Evolutionary conservation across 2,329 filamentous ascomycete genomes (phyloP).

Genomic region (Polytolypa hystricis): DNA sequence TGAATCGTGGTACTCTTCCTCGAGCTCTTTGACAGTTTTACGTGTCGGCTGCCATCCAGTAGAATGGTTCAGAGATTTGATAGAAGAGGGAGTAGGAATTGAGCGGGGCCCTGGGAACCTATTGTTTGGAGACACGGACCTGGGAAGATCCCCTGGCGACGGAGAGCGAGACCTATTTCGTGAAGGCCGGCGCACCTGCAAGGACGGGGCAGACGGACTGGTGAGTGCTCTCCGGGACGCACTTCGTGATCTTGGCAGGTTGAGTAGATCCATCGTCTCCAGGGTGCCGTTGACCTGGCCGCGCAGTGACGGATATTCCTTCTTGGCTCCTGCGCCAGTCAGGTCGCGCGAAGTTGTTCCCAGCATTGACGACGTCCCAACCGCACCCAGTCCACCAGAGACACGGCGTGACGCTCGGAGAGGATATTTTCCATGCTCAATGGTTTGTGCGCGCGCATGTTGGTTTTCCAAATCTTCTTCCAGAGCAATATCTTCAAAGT

Average conservation of each 20-base stretch:
- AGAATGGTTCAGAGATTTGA: constrained; percentile 21
- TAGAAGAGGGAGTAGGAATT: constrained; percentile 10
- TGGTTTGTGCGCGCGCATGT: constrained; percentile 14
- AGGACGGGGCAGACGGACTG: constrained; percentile 13
- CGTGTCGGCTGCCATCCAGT: constrained; percentile 34
- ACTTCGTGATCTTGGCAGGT: constrained; percentile 16
- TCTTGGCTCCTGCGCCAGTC: constrained; percentile 18
- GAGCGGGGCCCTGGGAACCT: constrained; percentile 18
- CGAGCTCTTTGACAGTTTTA: constrained; percentile 38
- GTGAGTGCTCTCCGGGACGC: constrained; percentile 7
- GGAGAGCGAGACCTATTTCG: constrained; percentile 9
- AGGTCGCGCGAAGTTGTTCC: constrained; percentile 25
- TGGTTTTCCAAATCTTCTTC: constrained; percentile 51
- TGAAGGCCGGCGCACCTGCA: constrained; percentile 13
- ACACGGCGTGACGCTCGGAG: not conserved
- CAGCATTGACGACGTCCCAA: constrained; percentile 12
- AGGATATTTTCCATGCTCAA: constrained; percentile 2
- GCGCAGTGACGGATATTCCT: constrained; percentile 15
- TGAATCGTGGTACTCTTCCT: constrained; percentile 40
- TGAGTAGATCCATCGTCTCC: constrained; percentile 15
- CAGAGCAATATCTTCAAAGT: constrained; percentile 91
- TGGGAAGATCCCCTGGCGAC: constrained; percentile 15
- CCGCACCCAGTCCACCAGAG: not conserved
- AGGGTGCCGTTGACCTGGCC: constrained; percentile 19
- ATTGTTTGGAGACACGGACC: constrained; percentile 17